phyloP scores from a whole-genome alignment of 2,329 filamentous ascomycete species.

The Pseudogymnoascus sp. region DNA sequence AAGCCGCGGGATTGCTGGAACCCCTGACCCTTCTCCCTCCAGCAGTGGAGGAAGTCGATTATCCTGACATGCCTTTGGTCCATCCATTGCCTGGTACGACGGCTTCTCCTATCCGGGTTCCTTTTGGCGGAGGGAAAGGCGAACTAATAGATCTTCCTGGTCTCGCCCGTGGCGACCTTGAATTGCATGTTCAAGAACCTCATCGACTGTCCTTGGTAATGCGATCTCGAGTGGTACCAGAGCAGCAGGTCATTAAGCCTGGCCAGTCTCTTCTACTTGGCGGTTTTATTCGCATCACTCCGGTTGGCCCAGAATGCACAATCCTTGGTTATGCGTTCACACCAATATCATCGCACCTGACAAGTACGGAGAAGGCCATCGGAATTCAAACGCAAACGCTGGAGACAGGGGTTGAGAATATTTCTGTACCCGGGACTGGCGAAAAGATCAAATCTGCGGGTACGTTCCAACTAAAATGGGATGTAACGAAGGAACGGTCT shows the following conservation, averaged over 20 bases:
- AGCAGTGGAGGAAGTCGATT: constrained; percentile 63
- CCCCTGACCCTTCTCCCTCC: constrained; percentile 63
- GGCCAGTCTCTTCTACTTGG: constrained; percentile 78
- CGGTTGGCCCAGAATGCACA: constrained; percentile 55
- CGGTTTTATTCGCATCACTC: constrained; percentile 82
- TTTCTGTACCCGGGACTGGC: constrained; percentile 53
- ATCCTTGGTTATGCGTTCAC: constrained; percentile 85
- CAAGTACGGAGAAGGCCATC: constrained; percentile 71
- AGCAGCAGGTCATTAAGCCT: constrained; percentile 65
- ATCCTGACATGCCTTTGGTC: constrained; percentile 77
- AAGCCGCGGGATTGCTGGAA: constrained; percentile 15
- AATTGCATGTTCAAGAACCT: constrained; percentile 61
- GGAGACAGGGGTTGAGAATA: constrained; percentile 54
- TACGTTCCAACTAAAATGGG: constrained; percentile 65
- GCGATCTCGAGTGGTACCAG: constrained; percentile 65
- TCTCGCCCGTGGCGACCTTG: constrained; percentile 66
- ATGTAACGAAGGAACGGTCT: constrained; percentile 74
- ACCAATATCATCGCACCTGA: constrained; percentile 68
- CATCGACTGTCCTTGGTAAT: constrained; percentile 67
- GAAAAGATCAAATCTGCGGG: constrained; percentile 64
- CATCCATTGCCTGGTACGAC: constrained; percentile 88
- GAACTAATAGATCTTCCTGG: constrained; percentile 93
- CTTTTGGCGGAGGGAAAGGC: constrained; percentile 77
- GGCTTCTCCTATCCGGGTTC: constrained; percentile 86
- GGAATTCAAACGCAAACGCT: constrained; percentile 61